A percentile compares a stretch with the other conserved stretches of the same genome.
Evolutionary conservation across 805 yeast genomes (phyloP).

Genomic region (Saturnispora besseyi): DNA sequence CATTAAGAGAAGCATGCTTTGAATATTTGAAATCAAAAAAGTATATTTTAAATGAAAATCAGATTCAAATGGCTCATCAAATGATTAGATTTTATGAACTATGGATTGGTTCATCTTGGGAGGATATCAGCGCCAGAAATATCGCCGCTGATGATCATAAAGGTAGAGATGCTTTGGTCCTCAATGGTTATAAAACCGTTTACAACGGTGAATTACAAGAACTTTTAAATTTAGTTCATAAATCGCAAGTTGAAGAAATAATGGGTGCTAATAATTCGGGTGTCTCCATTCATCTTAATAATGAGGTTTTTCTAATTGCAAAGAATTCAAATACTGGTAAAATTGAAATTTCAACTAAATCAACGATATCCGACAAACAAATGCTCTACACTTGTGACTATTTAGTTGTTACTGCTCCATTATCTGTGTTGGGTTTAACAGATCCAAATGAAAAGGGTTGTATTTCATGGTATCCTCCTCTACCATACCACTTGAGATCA

Average conservation of each 20-base stretch:
- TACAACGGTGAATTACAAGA: constrained; percentile 26
- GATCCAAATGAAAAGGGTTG: constrained; percentile 20
- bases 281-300: constrained; percentile 16
- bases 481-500: constrained; percentile 24
- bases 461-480: constrained; percentile 26
- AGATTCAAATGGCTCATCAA: constrained; percentile 41
- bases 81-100: constrained; percentile 48
- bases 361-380: constrained; percentile 4
- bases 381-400: constrained; percentile 28
- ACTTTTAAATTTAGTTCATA: constrained; percentile 7
- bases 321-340: constrained; percentile 15
- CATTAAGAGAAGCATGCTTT: constrained; percentile 43
- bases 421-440: constrained; percentile 35
- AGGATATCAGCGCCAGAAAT: constrained; percentile 51
- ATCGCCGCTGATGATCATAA: constrained; percentile 33
- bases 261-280: constrained; percentile 5
- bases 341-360: constrained; percentile 17
- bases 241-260: constrained; percentile 5
- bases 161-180: constrained; percentile 66
- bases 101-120: constrained; percentile 74
- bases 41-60: constrained; percentile 40
- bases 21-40: constrained; percentile 39
- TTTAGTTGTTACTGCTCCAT: constrained; percentile 41
- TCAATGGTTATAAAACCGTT: constrained; percentile 44
- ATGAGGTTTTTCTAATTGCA: constrained; percentile 20